Base-by-base conservation (phyloP, 768 basidiomycete species). In the Amanita rubescens region DNA sequence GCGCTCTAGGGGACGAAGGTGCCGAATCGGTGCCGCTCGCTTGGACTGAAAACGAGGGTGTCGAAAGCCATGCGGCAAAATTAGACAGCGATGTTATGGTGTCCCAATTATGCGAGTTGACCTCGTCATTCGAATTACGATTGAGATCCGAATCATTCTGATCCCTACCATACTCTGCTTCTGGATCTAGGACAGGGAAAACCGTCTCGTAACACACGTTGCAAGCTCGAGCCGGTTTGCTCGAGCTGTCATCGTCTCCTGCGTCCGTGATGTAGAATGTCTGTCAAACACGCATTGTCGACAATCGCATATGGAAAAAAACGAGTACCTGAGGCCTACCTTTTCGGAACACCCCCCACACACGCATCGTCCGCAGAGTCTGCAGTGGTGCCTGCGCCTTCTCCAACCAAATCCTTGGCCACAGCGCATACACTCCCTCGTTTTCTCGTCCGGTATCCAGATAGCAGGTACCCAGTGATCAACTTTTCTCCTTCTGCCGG, bases 401-500 rank as follows among this genome's bases (percentile, higher is more conserved):
- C 84, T 68, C 82, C 88, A 87, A 6, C 87, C 85, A 67, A 94
- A 94, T 42, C 76, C 63, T 38, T 78, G 71, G 5, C 81, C 81
- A 62, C 94, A 96, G 9, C 87, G 75, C 91, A 92, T 93, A 64
- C 94, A 96, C 19, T 76, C 74, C 51, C 80, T 78, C n/a, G 89
- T 85, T 65, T 79, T 88, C 55, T 81, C 79, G 62, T 96, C 91
- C 0, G 94, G 91, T 27, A 94, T 84, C 94, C 94, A 96, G 22
- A 95, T 80, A 0, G 94, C 87, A 4, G 94, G 93, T 1, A 92
- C 81, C 72, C 92, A 95, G 66, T 88, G 82, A 42, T 88, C 87
- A 51, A 87, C 85, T 62, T 71, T 77, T 9, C 75, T 72, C 38
- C 81, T 65, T 59, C 74, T 69, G 58, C 57, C 58, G 15, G 57